phyloP scores from a whole-genome alignment of 345 rosid species.

The Anastatica hierochuntica region DNA sequence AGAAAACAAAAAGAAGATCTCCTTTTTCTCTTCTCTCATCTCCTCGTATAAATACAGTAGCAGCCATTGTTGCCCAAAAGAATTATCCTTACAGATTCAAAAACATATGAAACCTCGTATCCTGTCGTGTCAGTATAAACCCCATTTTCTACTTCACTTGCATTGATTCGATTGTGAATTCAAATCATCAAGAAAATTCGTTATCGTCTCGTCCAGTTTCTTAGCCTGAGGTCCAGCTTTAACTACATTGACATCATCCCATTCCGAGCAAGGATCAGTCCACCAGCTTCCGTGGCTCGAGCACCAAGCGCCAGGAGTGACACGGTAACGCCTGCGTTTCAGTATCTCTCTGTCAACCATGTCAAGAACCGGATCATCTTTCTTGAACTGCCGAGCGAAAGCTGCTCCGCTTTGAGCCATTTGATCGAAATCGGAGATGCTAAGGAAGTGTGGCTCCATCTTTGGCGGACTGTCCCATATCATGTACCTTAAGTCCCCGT shows the following conservation, averaged over 20 bases:
- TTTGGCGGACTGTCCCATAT: conserved; percentile 97
- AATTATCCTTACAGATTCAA: conserved; percentile 28
- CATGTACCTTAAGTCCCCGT: conserved; percentile 76
- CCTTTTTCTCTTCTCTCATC: conserved; percentile 7
- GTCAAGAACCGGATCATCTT: conserved; percentile 61
- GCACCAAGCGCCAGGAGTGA: conserved; percentile 92
- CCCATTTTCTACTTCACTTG: conserved; percentile 49
- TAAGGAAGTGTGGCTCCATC: conserved; percentile 87
- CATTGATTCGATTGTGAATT: conserved; percentile 65
- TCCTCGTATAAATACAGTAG: conserved; percentile 26
- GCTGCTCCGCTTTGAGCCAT: conserved; percentile 88
- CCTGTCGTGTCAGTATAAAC: conserved; percentile 19
- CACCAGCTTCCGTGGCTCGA: conserved; percentile 58
- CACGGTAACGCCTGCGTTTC: conserved; percentile 47
- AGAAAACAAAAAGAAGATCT: conserved; percentile 6
- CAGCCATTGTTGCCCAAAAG: no score
- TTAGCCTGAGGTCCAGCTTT: conserved; percentile 77
- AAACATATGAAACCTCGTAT: conserved; percentile 23
- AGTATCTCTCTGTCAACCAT: conserved; percentile 66
- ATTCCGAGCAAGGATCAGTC: conserved; percentile 88
- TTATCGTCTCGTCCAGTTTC: conserved; percentile 54
- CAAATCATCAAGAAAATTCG: conserved; percentile 61
- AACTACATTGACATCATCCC: conserved; percentile 77
- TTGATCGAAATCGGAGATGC: conserved; percentile 42
- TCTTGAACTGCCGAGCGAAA: conserved; percentile 70